These are phyloP conservation scores for Naganishia sp. DNA, from an alignment of 1,284 basidiomycete genomes.

Conservation along the genomic window DNA sequence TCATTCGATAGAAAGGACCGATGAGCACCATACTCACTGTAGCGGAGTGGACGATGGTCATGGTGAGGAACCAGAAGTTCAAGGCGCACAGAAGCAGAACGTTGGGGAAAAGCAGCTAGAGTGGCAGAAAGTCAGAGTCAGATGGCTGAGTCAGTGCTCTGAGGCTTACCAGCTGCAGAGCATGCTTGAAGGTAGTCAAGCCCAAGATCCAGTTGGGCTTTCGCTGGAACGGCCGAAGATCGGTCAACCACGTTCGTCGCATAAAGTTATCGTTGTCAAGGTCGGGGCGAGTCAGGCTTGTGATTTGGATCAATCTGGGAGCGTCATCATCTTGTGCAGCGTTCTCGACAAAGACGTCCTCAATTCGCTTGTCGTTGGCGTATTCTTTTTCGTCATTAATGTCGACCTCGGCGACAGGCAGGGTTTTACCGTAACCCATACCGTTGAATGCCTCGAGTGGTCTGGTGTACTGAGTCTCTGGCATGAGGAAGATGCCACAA, in stretches of 20 bases:
- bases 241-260: conserved; percentile 17
- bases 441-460: conserved; percentile 13
- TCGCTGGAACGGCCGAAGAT: conserved; percentile 15
- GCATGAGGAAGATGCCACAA: conserved; percentile 13
- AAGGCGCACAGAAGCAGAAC: conserved; percentile 3
- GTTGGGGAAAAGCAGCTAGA: conserved; percentile 9
- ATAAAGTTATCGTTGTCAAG: conserved; percentile 9
- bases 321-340: neutral
- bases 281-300: conserved; percentile 10
- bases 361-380: conserved; percentile 1
- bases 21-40: neutral
- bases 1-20: neutral
- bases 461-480: conserved; percentile 8
- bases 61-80: conserved; percentile 9
- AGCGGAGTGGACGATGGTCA: conserved; percentile 16
- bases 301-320: conserved; percentile 10
- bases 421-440: conserved; percentile 20
- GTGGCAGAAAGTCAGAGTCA: neutral
- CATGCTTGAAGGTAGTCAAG: conserved; percentile 17
- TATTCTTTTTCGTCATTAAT: conserved; percentile 5
- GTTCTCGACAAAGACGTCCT: conserved; percentile 6
- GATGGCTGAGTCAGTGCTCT: neutral
- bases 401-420: neutral
- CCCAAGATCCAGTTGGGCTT: conserved; percentile 3
- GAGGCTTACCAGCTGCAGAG: conserved; percentile 6